Evolutionary conservation across 768 basidiomycete species (phyloP), one percentile per base, ranked within the genome.

Genomic region (Hericium rajendrae): DNA sequence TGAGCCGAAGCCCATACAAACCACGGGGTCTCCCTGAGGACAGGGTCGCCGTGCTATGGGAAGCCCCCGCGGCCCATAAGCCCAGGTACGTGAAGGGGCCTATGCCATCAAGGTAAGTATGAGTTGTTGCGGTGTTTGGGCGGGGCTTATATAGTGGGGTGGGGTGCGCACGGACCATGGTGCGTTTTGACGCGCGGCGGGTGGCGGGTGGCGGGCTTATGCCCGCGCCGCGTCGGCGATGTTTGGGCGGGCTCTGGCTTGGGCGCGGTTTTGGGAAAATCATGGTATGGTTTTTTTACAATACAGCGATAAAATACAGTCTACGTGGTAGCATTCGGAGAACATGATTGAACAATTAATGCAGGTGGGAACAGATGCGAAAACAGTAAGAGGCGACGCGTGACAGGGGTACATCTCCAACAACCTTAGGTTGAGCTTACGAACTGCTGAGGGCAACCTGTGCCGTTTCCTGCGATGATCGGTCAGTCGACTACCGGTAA

Each of bases 1-100:
- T 84, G 80, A 76, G 76, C 83, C 82, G 74, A 78, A 80, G 80
- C 79, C 70, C 80, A 84, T 62, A 64, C 64, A 65, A 65, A 64
- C 60, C 61, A 56, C 55, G 54, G 59, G 57, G 48, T 59, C 59
- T 61, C 63, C 58, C 61, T 65, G 64, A 20, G 64, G 64, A 65
- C 64, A 65, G 22, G 64, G 64, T 65, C 64, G 64, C 64, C 64
- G 64, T 65, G 64, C 64, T 62, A 65, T 65, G 64, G 62, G 57
- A 60, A 56, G 61, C 51, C 57, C 64, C 60, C 59, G 57, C 55
- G 38, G 64, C 65, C 65, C 65, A 63, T 53, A 65, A 38, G 56
- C 65, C 65, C 65, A 58, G 61, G 61, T 64, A 66, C 9, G 0
- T 66, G 65, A 66, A 65, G 65, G 65, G 65, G 61, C 55, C 52